Conservation (phyloP, 2,329 filamentous ascomycete species). For the Orbilia javanica region DNA sequence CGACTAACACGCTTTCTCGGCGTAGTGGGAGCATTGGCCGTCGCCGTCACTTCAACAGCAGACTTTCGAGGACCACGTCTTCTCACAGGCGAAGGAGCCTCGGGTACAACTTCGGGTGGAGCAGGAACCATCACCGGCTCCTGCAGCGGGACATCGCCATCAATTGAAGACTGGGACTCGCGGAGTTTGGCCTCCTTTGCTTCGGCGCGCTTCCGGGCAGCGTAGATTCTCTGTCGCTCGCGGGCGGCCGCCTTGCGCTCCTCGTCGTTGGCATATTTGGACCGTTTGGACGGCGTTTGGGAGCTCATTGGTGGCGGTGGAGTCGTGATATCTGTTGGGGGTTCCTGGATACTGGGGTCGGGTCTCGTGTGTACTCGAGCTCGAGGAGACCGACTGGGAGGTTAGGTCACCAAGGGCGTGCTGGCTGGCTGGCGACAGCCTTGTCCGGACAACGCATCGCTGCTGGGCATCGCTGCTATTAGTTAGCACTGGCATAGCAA, state of each 20-base stretch:
- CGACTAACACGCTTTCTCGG: constrained; percentile 30
- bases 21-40: background rate
- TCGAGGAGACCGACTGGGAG: background rate
- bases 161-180: constrained; percentile 20
- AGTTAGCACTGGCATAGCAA: background rate
- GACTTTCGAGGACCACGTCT: constrained; percentile 29
- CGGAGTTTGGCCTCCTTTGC: constrained; percentile 51
- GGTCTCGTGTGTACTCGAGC: background rate
- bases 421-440: background rate
- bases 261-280: constrained; percentile 55
- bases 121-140: background rate
- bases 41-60: background rate
- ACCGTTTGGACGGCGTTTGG: constrained; percentile 40
- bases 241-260: constrained; percentile 55
- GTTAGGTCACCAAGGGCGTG: constrained; percentile 2
- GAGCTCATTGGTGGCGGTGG: constrained; percentile 36
- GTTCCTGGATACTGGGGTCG: background rate
- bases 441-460: constrained; percentile 9
- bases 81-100: constrained; percentile 25
- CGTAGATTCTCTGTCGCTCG: constrained; percentile 51
- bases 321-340: constrained; percentile 11
- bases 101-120: background rate
- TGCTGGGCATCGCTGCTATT: background rate
- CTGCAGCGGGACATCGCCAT: constrained; percentile 5
- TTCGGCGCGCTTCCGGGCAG: constrained; percentile 53